These are phyloP conservation scores for Naganishia albida DNA, from an alignment of 1,284 basidiomycete species.

Conservation along the genomic window DNA sequence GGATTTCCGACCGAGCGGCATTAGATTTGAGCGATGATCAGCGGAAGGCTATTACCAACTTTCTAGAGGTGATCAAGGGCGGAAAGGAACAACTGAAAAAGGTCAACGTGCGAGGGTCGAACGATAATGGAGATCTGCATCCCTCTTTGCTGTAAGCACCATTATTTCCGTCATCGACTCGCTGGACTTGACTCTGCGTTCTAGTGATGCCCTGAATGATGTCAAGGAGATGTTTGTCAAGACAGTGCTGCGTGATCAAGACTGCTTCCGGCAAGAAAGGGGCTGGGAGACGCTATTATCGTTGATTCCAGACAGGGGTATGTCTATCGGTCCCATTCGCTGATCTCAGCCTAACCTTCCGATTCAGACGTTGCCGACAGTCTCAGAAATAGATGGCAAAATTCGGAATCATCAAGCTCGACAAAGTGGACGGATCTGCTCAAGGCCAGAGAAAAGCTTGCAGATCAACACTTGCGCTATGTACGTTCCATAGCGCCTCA, in stretches of 20 bases:
- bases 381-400: slow-evolving; percentile 17
- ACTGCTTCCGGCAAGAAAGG: slow-evolving; percentile 72
- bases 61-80: slow-evolving; percentile 81
- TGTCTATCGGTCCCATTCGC: not conserved
- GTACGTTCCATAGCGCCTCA: not conserved
- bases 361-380: slow-evolving; percentile 17
- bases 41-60: slow-evolving; percentile 79
- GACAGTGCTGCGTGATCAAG: slow-evolving; percentile 80
- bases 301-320: slow-evolving; percentile 64
- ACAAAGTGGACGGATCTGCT: slow-evolving; percentile 28
- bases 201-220: slow-evolving; percentile 61
- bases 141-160: slow-evolving; percentile 67
- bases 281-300: slow-evolving; percentile 75
- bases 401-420: slow-evolving; percentile 17
- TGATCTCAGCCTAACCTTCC: not conserved
- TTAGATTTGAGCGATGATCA: slow-evolving; percentile 89
- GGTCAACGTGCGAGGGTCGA: slow-evolving; percentile 65
- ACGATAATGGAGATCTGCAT: slow-evolving; percentile 60
- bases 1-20: slow-evolving; percentile 90
- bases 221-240: slow-evolving; percentile 65
- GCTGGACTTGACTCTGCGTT: not conserved
- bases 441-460: slow-evolving; percentile 16
- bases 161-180: not conserved
- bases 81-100: slow-evolving; percentile 82
- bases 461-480: slow-evolving; percentile 16